Conservation (phyloP, 2,329 filamentous ascomycete genomes). For the Aspergillus pseudotamarii region DNA sequence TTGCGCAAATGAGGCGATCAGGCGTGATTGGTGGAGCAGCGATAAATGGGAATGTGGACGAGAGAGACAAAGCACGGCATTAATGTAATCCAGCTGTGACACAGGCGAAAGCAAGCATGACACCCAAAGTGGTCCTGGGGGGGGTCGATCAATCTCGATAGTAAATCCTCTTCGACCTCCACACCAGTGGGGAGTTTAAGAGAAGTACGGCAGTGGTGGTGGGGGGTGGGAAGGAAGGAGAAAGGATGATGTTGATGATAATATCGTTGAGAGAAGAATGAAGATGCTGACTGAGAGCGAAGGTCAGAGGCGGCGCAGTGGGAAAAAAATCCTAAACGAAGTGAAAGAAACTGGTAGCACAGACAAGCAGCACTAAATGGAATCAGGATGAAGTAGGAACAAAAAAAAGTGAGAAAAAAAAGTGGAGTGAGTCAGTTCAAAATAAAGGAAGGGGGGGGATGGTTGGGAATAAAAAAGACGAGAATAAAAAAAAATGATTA, state of each 20-base stretch:
- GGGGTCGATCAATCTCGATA: slow-evolving; percentile 20
- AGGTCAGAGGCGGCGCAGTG: slow-evolving; percentile 5
- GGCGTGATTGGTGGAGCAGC: slow-evolving; percentile 37
- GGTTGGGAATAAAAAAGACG: slow-evolving; percentile 23
- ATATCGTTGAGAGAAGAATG: neutral
- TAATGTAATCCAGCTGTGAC: slow-evolving; percentile 41
- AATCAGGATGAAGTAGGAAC: slow-evolving; percentile 6
- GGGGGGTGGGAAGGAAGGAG: neutral
- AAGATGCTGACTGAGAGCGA: slow-evolving; percentile 4
- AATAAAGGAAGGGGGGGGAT: slow-evolving; percentile 18
- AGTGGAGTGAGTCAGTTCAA: slow-evolving; percentile 1
- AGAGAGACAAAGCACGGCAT: slow-evolving; percentile 39
- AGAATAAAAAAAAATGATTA: slow-evolving; percentile 23
- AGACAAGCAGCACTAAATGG: slow-evolving; percentile 4
- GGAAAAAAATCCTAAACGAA: slow-evolving; percentile 7
- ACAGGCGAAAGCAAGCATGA: slow-evolving; percentile 40
- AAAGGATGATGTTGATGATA: neutral
- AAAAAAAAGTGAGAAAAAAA: slow-evolving; percentile 7
- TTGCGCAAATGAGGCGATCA: slow-evolving; percentile 31
- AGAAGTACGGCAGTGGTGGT: slow-evolving; percentile 13
- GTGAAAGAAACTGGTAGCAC: slow-evolving; percentile 17
- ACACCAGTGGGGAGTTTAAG: slow-evolving; percentile 9
- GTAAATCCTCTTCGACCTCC: slow-evolving; percentile 12
- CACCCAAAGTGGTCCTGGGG: slow-evolving; percentile 24
- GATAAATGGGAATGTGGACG: slow-evolving; percentile 38